A percentile compares a stretch with the other conserved stretches of the same genome.
These are phyloP conservation scores for Zizania latifolia DNA, from an alignment of 176 grass and related monocot genomes.

Conservation along the genomic window DNA sequence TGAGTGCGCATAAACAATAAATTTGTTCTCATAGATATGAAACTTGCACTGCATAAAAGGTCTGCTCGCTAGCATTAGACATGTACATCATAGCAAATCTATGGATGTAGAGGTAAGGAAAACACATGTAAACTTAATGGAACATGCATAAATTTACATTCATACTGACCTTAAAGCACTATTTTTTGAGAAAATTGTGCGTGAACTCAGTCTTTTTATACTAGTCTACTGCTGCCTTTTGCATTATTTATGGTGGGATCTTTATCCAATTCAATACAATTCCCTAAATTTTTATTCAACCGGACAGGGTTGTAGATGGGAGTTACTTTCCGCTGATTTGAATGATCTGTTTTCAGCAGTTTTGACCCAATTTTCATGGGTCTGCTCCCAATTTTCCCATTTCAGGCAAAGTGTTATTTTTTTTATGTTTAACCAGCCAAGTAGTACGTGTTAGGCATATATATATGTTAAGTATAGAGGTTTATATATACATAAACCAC, in stretches of 20 bases:
- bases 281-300: not conserved
- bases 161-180: not conserved
- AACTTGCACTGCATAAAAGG: not conserved
- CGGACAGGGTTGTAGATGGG: not conserved
- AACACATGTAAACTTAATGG: not conserved
- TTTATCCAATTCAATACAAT: not conserved
- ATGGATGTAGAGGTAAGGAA: not conserved
- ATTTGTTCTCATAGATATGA: not conserved
- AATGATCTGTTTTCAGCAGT: not conserved
- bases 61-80: not conserved
- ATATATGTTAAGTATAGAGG: too few relatives aligned
- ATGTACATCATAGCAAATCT: not conserved
- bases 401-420: not conserved
- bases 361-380: not conserved
- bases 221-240: not conserved
- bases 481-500: too few relatives aligned
- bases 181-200: not conserved
- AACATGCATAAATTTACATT: not conserved
- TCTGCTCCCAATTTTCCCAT: not conserved
- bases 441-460: too few relatives aligned
- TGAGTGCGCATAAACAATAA: not conserved
- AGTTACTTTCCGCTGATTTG: not conserved
- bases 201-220: not conserved
- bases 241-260: not conserved
- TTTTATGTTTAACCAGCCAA: not conserved